Evolutionary conservation across 2,329 filamentous ascomycete genomes (phyloP), one percentile per base, ranked within the genome.

Genomic region (Sporothrix sp.): DNA sequence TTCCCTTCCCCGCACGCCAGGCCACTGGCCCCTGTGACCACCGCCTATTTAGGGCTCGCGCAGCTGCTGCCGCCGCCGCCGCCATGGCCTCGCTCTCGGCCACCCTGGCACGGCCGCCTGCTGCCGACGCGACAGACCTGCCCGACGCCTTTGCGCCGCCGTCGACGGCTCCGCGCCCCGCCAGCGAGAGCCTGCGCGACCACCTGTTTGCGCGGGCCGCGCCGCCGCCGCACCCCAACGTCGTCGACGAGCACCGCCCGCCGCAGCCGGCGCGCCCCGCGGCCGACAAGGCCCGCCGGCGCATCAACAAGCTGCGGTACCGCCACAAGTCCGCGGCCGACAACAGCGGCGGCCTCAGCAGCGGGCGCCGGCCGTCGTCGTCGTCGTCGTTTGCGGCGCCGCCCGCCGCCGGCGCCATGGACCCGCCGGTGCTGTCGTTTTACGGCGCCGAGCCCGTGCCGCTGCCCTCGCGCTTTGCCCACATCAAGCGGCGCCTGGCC

Each of bases 371-470:
- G 13, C 23, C 23, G 25, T 47, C 7, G 44, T 4, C 32, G 32
- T 4, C 32, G 13, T 33, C 13, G 32, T 11, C 10, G n/a, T n/a
- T n/a, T n/a, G n/a, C n/a, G n/a, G n/a, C n/a, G n/a, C n/a, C n/a
- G n/a, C n/a, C n/a, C n/a, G n/a, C n/a, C 13, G 5, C 28, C 27
- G 25, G n/a, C 23, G n/a, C 57, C 59, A 72, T 73, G 65, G 72
- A 76, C 51, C 67, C 70, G 8, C 74, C 74, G 16, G 71, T 76
- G 45, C 63, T 78, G 43, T 77, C 74, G 2, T 78, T 78, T 56
- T 79, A 76, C 69, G 75, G 75, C 60, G 70, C 72, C 13, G 71
- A 78, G 58, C 74, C 74, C 8, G 72, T 79, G 18, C 74, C 76
- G n/a, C 65, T 81, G 7, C 76, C 76, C n/a, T 70, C 70, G 38